phyloP scores from a whole-genome alignment of 345 rosid genomes.

The Ceriops tagal region DNA sequence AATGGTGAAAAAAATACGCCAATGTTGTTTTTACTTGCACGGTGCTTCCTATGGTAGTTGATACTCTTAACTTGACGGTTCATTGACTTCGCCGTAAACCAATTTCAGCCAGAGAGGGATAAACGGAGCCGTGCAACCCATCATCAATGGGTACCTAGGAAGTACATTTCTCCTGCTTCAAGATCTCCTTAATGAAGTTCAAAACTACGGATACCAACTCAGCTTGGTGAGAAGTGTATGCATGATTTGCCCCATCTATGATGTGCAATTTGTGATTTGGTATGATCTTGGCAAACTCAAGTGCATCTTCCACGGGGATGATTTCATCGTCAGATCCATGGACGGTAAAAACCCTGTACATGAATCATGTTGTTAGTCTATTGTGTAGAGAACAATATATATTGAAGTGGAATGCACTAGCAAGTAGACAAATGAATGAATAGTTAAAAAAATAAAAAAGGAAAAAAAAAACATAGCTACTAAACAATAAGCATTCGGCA shows the following conservation, averaged over 20 bases:
- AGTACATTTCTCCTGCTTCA: conserved; percentile 19
- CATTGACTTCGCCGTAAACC: too few species aligned
- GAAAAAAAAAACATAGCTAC: not conserved
- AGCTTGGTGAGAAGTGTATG: conserved; percentile 22
- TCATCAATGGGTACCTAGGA: not conserved
- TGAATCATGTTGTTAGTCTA: not conserved
- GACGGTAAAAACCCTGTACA: conserved; percentile 26
- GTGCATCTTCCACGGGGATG: conserved; percentile 26
- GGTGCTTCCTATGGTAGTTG: too few species aligned
- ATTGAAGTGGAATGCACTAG: not conserved
- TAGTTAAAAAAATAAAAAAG: not conserved
- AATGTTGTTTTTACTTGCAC: too few species aligned
- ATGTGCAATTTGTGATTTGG: conserved; percentile 26
- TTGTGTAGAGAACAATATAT: not conserved
- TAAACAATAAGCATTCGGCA: not conserved
- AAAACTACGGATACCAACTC: conserved; percentile 17
- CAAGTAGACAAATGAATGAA: not conserved
- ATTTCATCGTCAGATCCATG: conserved; percentile 31
- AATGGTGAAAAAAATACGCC: too few species aligned
- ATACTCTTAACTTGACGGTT: too few species aligned
- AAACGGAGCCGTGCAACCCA: too few species aligned
- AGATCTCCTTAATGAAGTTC: conserved; percentile 14
- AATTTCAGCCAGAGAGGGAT: too few species aligned
- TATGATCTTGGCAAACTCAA: conserved; percentile 27
- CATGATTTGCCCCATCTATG: conserved; percentile 29